These are phyloP conservation scores for Ilyonectria sp. DNA, from an alignment of 2,329 filamentous ascomycete species.

Conservation along the genomic window DNA sequence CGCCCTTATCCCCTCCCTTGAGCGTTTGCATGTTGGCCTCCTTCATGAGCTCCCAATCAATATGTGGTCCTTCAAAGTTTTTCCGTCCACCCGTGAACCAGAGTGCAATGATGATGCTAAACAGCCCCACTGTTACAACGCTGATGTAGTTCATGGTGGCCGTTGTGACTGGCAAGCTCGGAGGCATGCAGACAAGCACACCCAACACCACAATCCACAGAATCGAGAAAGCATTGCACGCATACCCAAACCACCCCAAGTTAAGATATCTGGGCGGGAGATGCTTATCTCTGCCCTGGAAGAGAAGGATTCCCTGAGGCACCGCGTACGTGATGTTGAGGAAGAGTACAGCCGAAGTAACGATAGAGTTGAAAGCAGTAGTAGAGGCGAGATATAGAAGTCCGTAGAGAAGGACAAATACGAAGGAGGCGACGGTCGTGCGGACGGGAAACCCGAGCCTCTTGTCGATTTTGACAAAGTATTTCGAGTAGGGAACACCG, in stretches of 20 bases:
- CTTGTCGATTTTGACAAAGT: constrained; percentile 11
- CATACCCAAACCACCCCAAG: constrained; percentile 22
- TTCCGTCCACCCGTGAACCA: constrained; percentile 25
- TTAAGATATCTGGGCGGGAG: constrained; percentile 29
- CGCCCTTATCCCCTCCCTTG: neutral
- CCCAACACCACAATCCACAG: constrained; percentile 30
- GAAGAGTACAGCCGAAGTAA: constrained; percentile 30
- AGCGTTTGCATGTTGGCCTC: constrained; percentile 29
- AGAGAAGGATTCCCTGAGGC: constrained; percentile 27
- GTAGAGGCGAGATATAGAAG: constrained; percentile 28
- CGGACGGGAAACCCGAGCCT: constrained; percentile 13
- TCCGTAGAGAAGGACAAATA: constrained; percentile 27
- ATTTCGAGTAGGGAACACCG: constrained; percentile 12
- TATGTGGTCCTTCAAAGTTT: constrained; percentile 30
- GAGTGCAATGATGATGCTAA: constrained; percentile 17
- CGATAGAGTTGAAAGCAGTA: constrained; percentile 33
- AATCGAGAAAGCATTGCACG: constrained; percentile 25
- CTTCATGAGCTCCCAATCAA: constrained; percentile 33
- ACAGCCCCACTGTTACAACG: constrained; percentile 22
- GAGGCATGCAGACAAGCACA: constrained; percentile 30
- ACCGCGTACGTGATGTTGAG: constrained; percentile 31
- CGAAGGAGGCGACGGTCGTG: constrained; percentile 5
- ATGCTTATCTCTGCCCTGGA: constrained; percentile 23
- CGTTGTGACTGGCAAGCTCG: constrained; percentile 16
- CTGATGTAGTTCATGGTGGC: constrained; percentile 34